phyloP scores from a whole-genome alignment of 2,329 filamentous ascomycete species.

The Cercospora zeae-maydis region DNA sequence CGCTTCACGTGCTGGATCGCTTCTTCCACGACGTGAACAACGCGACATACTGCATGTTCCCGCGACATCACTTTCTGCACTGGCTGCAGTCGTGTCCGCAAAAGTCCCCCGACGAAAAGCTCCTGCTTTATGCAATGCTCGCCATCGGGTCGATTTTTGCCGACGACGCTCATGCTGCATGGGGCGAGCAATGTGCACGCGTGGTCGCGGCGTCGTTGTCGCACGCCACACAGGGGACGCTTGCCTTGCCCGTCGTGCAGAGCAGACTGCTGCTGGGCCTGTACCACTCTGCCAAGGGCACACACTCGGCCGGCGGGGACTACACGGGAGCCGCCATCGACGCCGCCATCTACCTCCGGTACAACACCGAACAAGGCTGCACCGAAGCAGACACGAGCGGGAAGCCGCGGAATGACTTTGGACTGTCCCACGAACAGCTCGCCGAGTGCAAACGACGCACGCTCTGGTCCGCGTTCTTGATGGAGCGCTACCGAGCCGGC shows the following conservation, averaged over 20 bases:
- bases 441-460: constrained; percentile 66
- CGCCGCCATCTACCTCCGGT: constrained; percentile 53
- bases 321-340: constrained; percentile 61
- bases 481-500: constrained; percentile 61
- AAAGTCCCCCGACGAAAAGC: constrained; percentile 47
- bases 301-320: constrained; percentile 60
- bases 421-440: constrained; percentile 40
- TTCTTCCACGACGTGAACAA: constrained; percentile 58
- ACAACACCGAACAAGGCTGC: constrained; percentile 57
- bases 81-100: constrained; percentile 52
- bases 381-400: constrained; percentile 14
- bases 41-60: constrained; percentile 55
- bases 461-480: constrained; percentile 67
- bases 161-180: constrained; percentile 41
- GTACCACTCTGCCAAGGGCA: constrained; percentile 61
- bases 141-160: constrained; percentile 57
- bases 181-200: constrained; percentile 48
- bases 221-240: constrained; percentile 49
- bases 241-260: constrained; percentile 64
- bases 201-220: constrained; percentile 58
- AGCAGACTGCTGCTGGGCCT: constrained; percentile 63
- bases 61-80: constrained; percentile 50
- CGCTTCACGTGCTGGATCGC: constrained; percentile 51
- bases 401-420: constrained; percentile 25
- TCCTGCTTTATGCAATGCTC: constrained; percentile 60